phyloP scores from a whole-genome alignment of 1,139 yeast species.

The Suhomyces coccinellae region DNA sequence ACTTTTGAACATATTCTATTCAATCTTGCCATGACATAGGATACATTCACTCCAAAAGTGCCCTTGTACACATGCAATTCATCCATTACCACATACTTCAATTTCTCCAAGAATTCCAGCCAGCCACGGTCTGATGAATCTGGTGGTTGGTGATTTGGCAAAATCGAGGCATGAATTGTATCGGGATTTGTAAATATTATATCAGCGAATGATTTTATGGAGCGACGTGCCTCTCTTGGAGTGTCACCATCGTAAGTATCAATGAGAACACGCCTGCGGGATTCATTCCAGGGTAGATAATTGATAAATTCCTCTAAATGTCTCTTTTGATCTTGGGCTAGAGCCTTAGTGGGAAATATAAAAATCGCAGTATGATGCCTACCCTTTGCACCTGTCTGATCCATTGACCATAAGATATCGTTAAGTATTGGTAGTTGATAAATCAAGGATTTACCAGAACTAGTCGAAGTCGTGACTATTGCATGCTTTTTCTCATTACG shows the following conservation, averaged over 20 bases:
- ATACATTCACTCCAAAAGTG: slow-evolving; percentile 88
- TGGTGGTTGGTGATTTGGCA: slow-evolving; percentile 61
- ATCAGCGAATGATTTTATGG: slow-evolving; percentile 62
- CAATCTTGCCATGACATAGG: slow-evolving; percentile 77
- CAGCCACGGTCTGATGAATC: slow-evolving; percentile 42
- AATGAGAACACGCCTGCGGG: slow-evolving; percentile 40
- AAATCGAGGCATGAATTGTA: slow-evolving; percentile 79
- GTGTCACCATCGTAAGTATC: slow-evolving; percentile 97
- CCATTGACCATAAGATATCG: slow-evolving; percentile 47
- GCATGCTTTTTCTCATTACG: slow-evolving; percentile 53
- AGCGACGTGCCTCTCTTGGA: slow-evolving; percentile 49
- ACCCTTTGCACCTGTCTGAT: slow-evolving; percentile 17
- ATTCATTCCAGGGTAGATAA: slow-evolving; percentile 38
- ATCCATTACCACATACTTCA: slow-evolving; percentile 81
- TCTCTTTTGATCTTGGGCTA: slow-evolving; percentile 93
- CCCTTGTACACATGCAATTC: slow-evolving; percentile 90
- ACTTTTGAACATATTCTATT: slow-evolving; percentile 52
- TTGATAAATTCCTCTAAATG: slow-evolving; percentile 64
- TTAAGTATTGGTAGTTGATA: slow-evolving; percentile 84
- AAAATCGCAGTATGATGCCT: slow-evolving; percentile 66
- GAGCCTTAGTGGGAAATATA: slow-evolving; percentile 93
- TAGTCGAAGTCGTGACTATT: slow-evolving; percentile 87
- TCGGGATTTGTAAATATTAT: slow-evolving; percentile 95
- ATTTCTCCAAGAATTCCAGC: slow-evolving; percentile 62
- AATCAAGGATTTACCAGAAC: slow-evolving; percentile 91